These are phyloP conservation scores for Erucastrum elatum DNA, from an alignment of 345 rosid species.

Conservation along the genomic window DNA sequence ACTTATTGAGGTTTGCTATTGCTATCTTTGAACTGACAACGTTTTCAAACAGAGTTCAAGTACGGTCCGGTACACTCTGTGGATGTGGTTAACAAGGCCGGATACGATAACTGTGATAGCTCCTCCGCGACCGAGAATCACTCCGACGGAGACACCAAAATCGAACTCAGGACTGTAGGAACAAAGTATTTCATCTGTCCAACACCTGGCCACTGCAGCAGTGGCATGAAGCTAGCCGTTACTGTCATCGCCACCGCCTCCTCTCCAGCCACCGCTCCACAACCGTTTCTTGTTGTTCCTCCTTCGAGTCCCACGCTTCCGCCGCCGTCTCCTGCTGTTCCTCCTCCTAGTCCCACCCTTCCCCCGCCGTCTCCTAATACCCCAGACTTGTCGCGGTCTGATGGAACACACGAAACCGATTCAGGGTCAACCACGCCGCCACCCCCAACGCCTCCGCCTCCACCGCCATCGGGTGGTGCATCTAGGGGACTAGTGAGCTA, in stretches of 20 bases:
- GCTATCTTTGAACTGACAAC: not conserved
- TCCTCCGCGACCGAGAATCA: not conserved
- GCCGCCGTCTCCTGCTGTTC: not conserved
- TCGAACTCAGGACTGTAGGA: constrained; percentile 20
- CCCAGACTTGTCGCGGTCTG: not conserved
- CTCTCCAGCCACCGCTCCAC: not conserved
- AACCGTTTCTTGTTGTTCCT: no score
- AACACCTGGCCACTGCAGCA: constrained; percentile 11
- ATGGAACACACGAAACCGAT: not conserved
- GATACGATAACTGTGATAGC: constrained; percentile 27
- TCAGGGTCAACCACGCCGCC: not conserved
- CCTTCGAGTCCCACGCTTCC: no score
- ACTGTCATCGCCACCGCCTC: not conserved
- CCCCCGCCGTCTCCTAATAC: not conserved
- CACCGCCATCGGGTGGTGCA: not conserved
- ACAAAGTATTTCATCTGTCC: constrained; percentile 13
- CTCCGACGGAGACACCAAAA: constrained; percentile 9
- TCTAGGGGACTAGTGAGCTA: not conserved
- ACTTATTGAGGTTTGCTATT: not conserved
- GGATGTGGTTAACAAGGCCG: constrained; percentile 22
- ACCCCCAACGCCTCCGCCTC: no score
- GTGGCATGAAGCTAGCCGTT: constrained; percentile 35
- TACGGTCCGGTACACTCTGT: constrained; percentile 25
- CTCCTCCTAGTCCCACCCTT: no score
- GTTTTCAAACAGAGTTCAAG: constrained; percentile 24